A percentile compares a stretch with the other conserved stretches of the same genome.
Evolutionary conservation across 2,329 filamentous ascomycete genomes (phyloP).

Genomic region (Apiospora kogelbergensis): DNA sequence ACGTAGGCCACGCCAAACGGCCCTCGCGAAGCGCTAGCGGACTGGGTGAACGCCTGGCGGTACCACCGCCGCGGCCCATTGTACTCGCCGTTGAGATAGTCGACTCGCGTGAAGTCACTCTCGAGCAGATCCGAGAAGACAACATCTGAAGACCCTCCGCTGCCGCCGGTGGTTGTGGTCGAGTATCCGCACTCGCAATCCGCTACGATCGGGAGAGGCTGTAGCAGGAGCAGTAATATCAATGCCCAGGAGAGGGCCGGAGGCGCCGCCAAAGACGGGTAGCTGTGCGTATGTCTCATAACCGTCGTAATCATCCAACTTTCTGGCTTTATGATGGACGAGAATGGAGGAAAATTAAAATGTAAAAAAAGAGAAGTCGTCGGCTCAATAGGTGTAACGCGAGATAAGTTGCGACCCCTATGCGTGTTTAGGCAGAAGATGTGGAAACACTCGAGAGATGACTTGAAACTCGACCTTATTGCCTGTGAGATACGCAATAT

Average conservation of each 20-base stretch:
- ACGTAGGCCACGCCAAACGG: conserved; percentile 65
- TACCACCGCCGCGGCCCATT: conserved; percentile 47
- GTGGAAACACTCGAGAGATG: background rate
- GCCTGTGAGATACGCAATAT: background rate
- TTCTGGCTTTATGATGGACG: background rate
- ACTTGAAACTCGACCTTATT: background rate
- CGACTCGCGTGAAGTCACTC: conserved; percentile 66
- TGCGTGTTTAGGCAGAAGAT: background rate
- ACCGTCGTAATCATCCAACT: background rate
- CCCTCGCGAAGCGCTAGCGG: conserved; percentile 56
- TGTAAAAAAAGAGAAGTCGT: background rate
- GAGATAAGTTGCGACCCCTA: background rate
- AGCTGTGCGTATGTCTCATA: background rate
- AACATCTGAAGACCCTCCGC: conserved; percentile 37
- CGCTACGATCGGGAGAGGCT: conserved; percentile 30
- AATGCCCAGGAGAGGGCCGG: background rate
- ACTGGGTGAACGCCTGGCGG: conserved; percentile 66
- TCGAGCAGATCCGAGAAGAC: conserved; percentile 70
- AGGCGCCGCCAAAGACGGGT: background rate
- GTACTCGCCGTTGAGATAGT: conserved; percentile 38
- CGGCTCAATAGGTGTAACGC: background rate
- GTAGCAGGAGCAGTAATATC: background rate
- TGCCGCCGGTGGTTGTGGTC: conserved; percentile 34
- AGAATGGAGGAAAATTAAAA: background rate
- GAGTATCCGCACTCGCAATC: conserved; percentile 75